phyloP scores from a whole-genome alignment of 805 yeast species.

The Ogataea angusta region DNA sequence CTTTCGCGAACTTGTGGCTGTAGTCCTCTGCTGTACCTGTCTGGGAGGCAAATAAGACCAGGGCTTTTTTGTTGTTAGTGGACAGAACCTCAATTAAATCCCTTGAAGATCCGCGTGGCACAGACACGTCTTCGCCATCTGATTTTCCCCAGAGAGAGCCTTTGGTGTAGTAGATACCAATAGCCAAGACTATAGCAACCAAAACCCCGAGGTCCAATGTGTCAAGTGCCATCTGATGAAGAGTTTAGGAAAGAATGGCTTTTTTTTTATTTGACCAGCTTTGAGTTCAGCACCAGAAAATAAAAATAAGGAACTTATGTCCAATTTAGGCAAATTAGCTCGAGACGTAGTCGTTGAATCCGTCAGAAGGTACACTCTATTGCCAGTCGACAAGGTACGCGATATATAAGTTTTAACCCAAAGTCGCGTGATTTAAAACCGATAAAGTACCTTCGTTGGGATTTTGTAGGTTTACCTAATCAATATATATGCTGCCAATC shows the following conservation, averaged over 20 bases:
- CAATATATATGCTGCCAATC: background rate
- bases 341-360: background rate
- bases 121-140: background rate
- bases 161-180: constrained; percentile 64
- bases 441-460: constrained; percentile 8
- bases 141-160: constrained; percentile 48
- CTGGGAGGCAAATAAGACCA: constrained; percentile 90
- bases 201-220: constrained; percentile 68
- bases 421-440: constrained; percentile 11
- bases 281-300: constrained; percentile 10
- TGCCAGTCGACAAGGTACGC: background rate
- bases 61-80: constrained; percentile 65
- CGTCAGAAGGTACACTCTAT: background rate
- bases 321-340: constrained; percentile 1
- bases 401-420: background rate
- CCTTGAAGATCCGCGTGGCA: constrained; percentile 44
- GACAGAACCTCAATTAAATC: constrained; percentile 57
- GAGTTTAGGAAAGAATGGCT: constrained; percentile 1
- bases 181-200: constrained; percentile 60
- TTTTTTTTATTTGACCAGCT: constrained; percentile 4
- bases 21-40: constrained; percentile 99
- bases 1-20: constrained; percentile 86
- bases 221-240: constrained; percentile 58
- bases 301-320: constrained; percentile 2
- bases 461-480: constrained; percentile 7